phyloP scores from a whole-genome alignment of 1,284 basidiomycete genomes.

The Calocybe gambosa region DNA sequence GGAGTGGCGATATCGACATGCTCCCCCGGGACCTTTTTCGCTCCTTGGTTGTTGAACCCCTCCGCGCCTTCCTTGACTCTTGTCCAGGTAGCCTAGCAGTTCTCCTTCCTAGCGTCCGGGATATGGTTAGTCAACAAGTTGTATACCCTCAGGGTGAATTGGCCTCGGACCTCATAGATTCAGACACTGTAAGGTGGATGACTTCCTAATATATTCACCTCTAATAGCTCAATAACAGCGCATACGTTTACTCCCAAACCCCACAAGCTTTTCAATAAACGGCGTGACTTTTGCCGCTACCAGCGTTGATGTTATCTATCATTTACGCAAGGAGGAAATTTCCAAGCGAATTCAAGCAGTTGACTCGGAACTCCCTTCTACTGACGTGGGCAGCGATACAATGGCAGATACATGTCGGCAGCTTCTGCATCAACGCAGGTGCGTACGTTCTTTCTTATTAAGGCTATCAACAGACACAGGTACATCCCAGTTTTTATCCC shows the following conservation, averaged over 20 bases:
- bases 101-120: slow-evolving; percentile 78
- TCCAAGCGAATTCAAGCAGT: slow-evolving; percentile 67
- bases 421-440: slow-evolving; percentile 85
- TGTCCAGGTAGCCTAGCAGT: slow-evolving; percentile 69
- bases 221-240: slow-evolving; percentile 37
- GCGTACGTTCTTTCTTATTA: slow-evolving; percentile 13
- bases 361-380: slow-evolving; percentile 39
- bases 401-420: slow-evolving; percentile 80
- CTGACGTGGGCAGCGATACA: slow-evolving; percentile 52
- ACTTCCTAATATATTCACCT: slow-evolving; percentile 3
- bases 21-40: slow-evolving; percentile 70
- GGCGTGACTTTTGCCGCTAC: slow-evolving; percentile 74
- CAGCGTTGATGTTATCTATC: slow-evolving; percentile 85
- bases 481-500: slow-evolving; percentile 77
- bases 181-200: slow-evolving; percentile 39
- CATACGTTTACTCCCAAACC: slow-evolving; percentile 82
- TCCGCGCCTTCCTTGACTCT: slow-evolving; percentile 54
- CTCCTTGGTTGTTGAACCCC: slow-evolving; percentile 52
- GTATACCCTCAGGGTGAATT: slow-evolving; percentile 88
- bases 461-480: too few species aligned
- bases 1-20: slow-evolving; percentile 62
- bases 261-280: slow-evolving; percentile 80
- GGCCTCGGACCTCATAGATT: slow-evolving; percentile 32
- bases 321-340: slow-evolving; percentile 82
- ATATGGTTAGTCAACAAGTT: slow-evolving; percentile 74